Base-by-base conservation (phyloP, 352 stramenopile genomes). In the Poterioochromonas sp. region DNA sequence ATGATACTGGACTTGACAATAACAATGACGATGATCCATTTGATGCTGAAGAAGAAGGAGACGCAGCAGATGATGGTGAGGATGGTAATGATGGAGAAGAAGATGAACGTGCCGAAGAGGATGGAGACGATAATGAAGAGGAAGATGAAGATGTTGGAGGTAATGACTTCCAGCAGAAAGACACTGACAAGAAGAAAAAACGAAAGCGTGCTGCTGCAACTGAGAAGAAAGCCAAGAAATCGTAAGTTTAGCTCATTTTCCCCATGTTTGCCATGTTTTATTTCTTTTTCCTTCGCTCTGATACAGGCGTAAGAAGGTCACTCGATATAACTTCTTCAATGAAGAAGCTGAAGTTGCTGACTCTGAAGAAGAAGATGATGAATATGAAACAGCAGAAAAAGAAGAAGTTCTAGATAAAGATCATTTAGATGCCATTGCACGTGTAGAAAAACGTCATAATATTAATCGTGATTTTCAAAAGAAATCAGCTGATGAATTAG, bases 401-500 rank as follows among this genome's bases (percentile, higher is more conserved):
- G 65, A 74, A 29, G 65, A 39, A 37, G 40, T 54, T 29, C n/a
- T 34, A 15, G 43, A 2, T 18, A 35, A n/a, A 12, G 65, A 74
- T 5, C 37, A 74, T 11, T 35, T 74, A 40, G 65, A 22, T 37
- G 39, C 40, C 22, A 74, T 18, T 58, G 11, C 12, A 35, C 8
- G 8, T 74, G 39, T 58, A 37, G 65, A 51, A 39, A 0, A 35
- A 29, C 2, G 65, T 44, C 65, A 54, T 74, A 22, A 51, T 34
- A 1, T 1, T 2, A 35, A 74, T 37, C 65, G 65, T 35, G 41
- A 74, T 34, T 58, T 74, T 18, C 43, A 58, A 35, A n/a, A 54
- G 1, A 35, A 39, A 35, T 58, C 65, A 54, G 65, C 65, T 54
- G 65, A 51, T 18, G 65, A 74, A 37, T 54, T 74, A 40, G 65